Evolutionary conservation across 2,329 filamentous ascomycete genomes (phyloP).

Genomic region (Aphanoascus verrucosus): DNA sequence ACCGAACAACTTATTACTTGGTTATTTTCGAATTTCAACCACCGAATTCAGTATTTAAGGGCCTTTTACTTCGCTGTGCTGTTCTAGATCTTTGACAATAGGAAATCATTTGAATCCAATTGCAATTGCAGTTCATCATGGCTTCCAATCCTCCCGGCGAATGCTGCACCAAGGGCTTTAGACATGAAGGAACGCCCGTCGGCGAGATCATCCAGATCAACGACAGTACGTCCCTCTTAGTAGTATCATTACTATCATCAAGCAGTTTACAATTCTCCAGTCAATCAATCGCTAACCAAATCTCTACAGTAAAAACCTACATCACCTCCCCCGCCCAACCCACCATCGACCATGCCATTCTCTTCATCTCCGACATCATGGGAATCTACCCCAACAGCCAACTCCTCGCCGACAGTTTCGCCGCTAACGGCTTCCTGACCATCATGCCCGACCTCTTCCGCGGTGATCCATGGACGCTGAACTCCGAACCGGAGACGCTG

Average conservation of each 20-base stretch:
- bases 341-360: conserved; percentile 42
- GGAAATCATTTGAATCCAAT: too few relatives aligned
- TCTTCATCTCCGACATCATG: conserved; percentile 50
- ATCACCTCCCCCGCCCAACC: conserved; percentile 44
- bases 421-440: conserved; percentile 59
- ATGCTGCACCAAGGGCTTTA: conserved; percentile 42
- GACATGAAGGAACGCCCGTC: conserved; percentile 41
- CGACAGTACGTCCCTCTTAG: conserved; percentile 28
- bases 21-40: too few relatives aligned
- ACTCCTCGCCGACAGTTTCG: conserved; percentile 63
- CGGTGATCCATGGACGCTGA: conserved; percentile 50
- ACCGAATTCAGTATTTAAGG: too few relatives aligned
- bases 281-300: neutral
- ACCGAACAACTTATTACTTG: too few relatives aligned
- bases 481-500: conserved; percentile 41
- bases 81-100: too few relatives aligned
- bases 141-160: conserved; percentile 41
- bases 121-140: conserved; percentile 29
- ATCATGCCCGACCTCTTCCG: conserved; percentile 62
- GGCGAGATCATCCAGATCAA: conserved; percentile 41
- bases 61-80: too few relatives aligned
- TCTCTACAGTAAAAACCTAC: conserved; percentile 44
- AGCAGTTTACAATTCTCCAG: neutral
- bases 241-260: neutral
- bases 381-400: conserved; percentile 50